These are phyloP conservation scores for Cicer judaicum DNA, from an alignment of 306 rosid species.

Conservation along the genomic window DNA sequence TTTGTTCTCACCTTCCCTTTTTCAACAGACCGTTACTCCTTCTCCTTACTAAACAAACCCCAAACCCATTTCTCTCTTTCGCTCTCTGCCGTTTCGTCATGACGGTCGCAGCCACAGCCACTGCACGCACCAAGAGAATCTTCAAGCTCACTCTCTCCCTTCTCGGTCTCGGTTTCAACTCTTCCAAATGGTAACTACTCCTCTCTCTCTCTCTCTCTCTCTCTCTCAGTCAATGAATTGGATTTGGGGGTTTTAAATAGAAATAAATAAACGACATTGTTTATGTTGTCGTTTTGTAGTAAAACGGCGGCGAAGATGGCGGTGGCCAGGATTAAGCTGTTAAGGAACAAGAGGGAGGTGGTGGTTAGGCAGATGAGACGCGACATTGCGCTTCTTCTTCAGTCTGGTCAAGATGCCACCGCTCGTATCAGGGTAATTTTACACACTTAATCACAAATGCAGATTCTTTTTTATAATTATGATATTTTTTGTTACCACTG, in stretches of 20 bases:
- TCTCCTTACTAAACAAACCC: slow-evolving; percentile 33
- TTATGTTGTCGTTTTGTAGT: slow-evolving; percentile 47
- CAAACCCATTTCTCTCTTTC: neutral
- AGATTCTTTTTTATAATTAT: too few species aligned
- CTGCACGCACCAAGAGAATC: slow-evolving; percentile 64
- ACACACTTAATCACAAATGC: neutral
- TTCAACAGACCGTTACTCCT: slow-evolving; percentile 46
- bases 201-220: neutral
- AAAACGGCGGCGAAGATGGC: slow-evolving; percentile 99
- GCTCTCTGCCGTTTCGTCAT: slow-evolving; percentile 42
- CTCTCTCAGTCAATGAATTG: neutral
- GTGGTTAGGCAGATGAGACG: slow-evolving; percentile 98
- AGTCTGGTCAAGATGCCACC: slow-evolving; percentile 96
- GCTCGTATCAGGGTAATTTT: slow-evolving; percentile 82
- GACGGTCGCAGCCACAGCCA: slow-evolving; percentile 65
- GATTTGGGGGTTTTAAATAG: neutral
- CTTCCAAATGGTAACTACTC: slow-evolving; percentile 79
- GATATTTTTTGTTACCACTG: too few species aligned
- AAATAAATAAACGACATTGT: neutral
- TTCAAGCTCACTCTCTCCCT: slow-evolving; percentile 68
- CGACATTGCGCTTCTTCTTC: slow-evolving; percentile 90
- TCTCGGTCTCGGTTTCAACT: slow-evolving; percentile 75
- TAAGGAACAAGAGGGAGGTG: slow-evolving; percentile 88
- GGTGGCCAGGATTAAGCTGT: slow-evolving; percentile 94
- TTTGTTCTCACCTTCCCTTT: neutral